A percentile compares a stretch with the other conserved stretches of the same genome.
Conservation (phyloP, 257 asterid genomes). For the Linaria vulgaris region DNA sequence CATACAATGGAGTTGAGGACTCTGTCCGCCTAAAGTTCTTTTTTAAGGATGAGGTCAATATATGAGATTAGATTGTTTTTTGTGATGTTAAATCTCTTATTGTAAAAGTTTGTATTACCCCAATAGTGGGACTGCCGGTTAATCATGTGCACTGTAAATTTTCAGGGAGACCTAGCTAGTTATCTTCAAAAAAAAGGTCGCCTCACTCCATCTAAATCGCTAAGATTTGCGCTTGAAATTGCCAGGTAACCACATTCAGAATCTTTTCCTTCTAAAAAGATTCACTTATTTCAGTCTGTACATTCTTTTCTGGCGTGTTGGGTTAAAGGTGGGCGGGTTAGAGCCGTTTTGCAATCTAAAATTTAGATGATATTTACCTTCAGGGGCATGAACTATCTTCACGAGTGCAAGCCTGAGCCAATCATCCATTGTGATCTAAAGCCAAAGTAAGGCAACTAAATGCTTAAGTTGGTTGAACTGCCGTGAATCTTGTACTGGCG, state of each 20-base stretch:
- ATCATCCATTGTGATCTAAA: conserved; percentile 83
- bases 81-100: neutral
- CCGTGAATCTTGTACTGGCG: conserved; percentile 1
- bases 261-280: neutral
- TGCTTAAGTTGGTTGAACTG: conserved; percentile 41
- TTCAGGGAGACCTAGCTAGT: conserved; percentile 78
- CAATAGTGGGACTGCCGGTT: conserved; percentile 13
- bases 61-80: neutral
- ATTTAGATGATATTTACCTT: conserved; percentile 17
- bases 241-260: conserved; percentile 62
- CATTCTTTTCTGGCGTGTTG: no score
- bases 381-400: conserved; percentile 99
- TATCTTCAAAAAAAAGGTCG: conserved; percentile 93
- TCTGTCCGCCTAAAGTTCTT: conserved; percentile 7
- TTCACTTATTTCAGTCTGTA: neutral
- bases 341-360: neutral
- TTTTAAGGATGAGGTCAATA: neutral
- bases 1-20: neutral
- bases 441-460: conserved; percentile 93
- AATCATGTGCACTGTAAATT: conserved; percentile 23
- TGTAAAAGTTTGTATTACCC: neutral
- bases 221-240: conserved; percentile 84
- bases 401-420: conserved; percentile 96
- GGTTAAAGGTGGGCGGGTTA: no score
- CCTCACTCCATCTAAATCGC: conserved; percentile 76